These are phyloP conservation scores for Tulasnella sp. DNA, from an alignment of 768 basidiomycete species.

Conservation along the genomic window DNA sequence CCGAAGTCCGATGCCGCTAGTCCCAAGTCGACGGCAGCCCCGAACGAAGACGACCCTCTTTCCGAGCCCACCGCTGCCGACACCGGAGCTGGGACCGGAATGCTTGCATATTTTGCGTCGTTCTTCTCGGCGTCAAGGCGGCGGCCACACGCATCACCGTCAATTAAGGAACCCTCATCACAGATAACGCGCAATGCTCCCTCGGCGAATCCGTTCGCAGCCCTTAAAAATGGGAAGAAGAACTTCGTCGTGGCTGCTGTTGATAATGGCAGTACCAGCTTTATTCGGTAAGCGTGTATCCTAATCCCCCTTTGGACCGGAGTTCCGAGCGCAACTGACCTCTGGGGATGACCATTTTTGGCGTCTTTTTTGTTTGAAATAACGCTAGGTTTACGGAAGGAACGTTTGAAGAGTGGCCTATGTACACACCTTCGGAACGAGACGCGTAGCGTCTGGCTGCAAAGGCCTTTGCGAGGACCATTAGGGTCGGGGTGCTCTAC, in stretches of 20 bases:
- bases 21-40: neutral
- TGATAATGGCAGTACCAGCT: conserved; percentile 80
- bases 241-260: conserved; percentile 81
- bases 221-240: conserved; percentile 79
- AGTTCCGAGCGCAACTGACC: conserved; percentile 14
- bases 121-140: conserved; percentile 18
- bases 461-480: neutral
- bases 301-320: neutral
- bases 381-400: conserved; percentile 67
- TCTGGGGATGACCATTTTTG: neutral
- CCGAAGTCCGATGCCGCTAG: conserved; percentile 35
- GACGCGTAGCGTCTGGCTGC: neutral
- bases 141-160: conserved; percentile 38
- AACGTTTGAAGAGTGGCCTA: conserved; percentile 79
- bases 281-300: conserved; percentile 48
- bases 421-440: conserved; percentile 40
- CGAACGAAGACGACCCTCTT: neutral
- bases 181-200: conserved; percentile 10
- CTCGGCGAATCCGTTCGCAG: conserved; percentile 65
- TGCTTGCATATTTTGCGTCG: conserved; percentile 14
- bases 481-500: neutral
- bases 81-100: neutral
- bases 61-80: neutral
- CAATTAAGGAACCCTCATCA: neutral
- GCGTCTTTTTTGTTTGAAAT: conserved; percentile 8